These are phyloP conservation scores for Somion occarium DNA, from an alignment of 1,284 basidiomycete genomes.

Conservation along the genomic window DNA sequence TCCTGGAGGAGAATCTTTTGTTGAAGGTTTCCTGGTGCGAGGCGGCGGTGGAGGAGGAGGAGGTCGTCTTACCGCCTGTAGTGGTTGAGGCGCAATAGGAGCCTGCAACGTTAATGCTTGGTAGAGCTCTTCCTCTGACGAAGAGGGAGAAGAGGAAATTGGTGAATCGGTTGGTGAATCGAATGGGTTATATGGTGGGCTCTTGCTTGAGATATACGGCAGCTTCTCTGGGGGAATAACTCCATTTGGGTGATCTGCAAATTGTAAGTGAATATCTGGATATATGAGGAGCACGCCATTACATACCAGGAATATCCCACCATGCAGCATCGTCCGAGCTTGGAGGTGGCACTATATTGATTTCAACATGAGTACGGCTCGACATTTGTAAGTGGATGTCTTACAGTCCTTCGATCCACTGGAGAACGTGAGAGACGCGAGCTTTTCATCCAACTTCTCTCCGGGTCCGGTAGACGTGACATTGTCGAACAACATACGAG, in stretches of 20 bases:
- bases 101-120: constrained; percentile 60
- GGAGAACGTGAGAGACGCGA: constrained; percentile 40
- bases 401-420: constrained; percentile 37
- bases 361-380: neutral
- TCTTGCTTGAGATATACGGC: constrained; percentile 29
- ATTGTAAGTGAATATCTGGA: constrained; percentile 5
- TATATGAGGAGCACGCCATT: no score
- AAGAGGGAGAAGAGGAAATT: constrained; percentile 66
- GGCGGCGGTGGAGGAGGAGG: constrained; percentile 34
- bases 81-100: constrained; percentile 41
- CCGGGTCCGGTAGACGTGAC: constrained; percentile 54
- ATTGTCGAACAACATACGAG: constrained; percentile 63
- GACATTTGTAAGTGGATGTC: no score
- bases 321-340: constrained; percentile 70
- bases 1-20: neutral
- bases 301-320: constrained; percentile 70
- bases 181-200: constrained; percentile 56
- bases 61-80: constrained; percentile 27
- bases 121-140: constrained; percentile 78
- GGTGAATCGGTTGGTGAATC: constrained; percentile 61
- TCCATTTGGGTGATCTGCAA: constrained; percentile 59
- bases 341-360: constrained; percentile 62
- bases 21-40: constrained; percentile 17
- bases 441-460: constrained; percentile 68
- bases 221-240: constrained; percentile 45